Percentiles rank a stretch among this genome's conserved stretches.
Evolutionary conservation across 148 eudicot genomes (phyloP).

Genomic region (Persicaria tinctoria): DNA sequence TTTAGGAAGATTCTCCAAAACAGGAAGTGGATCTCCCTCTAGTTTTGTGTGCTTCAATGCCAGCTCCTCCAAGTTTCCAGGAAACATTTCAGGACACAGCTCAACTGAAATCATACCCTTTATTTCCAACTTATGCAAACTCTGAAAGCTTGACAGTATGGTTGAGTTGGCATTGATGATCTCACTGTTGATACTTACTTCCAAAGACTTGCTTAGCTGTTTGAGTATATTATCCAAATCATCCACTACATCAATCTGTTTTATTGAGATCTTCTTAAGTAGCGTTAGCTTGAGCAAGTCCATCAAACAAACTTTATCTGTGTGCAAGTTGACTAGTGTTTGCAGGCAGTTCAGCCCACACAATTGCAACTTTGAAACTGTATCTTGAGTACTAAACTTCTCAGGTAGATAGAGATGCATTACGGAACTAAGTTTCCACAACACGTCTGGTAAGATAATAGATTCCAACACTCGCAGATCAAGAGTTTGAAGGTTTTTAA

Average conservation of each 20-base stretch:
- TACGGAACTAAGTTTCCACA: not conserved
- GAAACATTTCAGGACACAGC: not conserved
- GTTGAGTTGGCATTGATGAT: not conserved
- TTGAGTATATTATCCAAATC: not conserved
- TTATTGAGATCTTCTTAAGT: not conserved
- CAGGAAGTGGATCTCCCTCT: not conserved
- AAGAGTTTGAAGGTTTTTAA: not conserved
- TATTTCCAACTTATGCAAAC: not conserved
- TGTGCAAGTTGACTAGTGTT: conserved; percentile 5
- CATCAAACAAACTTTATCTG: not conserved
- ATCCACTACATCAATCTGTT: not conserved
- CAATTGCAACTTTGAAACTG: not conserved
- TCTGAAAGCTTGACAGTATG: not conserved
- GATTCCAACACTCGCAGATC: conserved; percentile 1
- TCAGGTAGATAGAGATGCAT: conserved; percentile 9
- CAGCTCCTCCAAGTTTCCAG: not conserved
- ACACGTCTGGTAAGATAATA: not conserved
- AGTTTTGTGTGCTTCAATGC: not conserved
- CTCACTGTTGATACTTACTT: not conserved
- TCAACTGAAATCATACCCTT: not conserved
- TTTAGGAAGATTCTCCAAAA: not conserved
- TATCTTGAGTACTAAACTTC: not conserved
- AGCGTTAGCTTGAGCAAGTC: not conserved
- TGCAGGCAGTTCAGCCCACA: not conserved
- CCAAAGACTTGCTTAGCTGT: not conserved